These are phyloP conservation scores for Cornus suecica DNA, from an alignment of 148 eudicot species.

Conservation along the genomic window DNA sequence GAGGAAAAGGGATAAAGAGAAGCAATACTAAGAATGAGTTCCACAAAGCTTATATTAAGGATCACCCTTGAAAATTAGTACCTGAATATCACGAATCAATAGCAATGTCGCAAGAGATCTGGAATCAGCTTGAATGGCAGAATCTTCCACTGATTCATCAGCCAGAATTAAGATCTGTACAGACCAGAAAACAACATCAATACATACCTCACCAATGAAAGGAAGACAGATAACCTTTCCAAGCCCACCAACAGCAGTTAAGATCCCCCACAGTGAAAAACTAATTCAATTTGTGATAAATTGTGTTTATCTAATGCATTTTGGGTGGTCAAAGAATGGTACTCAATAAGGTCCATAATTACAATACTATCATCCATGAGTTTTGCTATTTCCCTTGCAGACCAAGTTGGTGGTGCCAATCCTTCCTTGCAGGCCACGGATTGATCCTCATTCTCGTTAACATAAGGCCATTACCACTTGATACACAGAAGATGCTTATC, in stretches of 20 bases:
- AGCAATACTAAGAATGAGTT: background rate
- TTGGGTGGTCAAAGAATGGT: background rate
- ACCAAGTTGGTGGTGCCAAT: conserved; percentile 5
- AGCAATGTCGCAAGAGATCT: conserved; percentile 62
- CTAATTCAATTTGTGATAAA: conserved; percentile 1
- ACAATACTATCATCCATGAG: background rate
- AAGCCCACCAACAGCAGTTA: conserved; percentile 2
- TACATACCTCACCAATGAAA: background rate
- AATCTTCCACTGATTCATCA: conserved; percentile 66
- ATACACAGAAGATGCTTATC: background rate
- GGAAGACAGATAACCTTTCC: conserved; percentile 10
- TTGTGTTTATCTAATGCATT: background rate
- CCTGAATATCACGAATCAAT: conserved; percentile 64
- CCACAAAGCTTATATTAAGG: background rate
- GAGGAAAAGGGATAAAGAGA: background rate
- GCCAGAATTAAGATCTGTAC: conserved; percentile 55
- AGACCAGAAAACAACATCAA: conserved; percentile 14
- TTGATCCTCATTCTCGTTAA: background rate
- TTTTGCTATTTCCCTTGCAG: background rate
- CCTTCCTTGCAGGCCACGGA: background rate
- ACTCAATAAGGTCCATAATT: background rate
- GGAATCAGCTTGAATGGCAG: conserved; percentile 66
- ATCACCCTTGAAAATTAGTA: conserved; percentile 17
- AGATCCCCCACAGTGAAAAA: background rate
- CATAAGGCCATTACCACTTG: background rate